phyloP scores from a whole-genome alignment of 495 filamentous ascomycete genomes.

The Aspergillus wentii region DNA sequence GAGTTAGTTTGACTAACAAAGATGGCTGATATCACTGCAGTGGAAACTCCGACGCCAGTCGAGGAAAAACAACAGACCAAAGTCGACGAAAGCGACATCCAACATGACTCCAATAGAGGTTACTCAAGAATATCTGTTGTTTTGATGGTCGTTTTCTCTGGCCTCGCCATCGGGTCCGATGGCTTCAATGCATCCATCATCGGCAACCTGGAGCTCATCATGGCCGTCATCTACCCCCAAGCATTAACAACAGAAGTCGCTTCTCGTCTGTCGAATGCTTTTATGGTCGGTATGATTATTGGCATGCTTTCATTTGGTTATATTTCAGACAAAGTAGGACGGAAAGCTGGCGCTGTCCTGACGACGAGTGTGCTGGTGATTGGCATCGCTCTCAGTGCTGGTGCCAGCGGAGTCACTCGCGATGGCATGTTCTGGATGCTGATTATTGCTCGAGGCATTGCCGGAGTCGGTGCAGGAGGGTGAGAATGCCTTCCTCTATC shows the following conservation, averaged over 20 bases:
- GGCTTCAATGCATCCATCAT: slow-evolving; percentile 27
- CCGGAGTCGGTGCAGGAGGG: slow-evolving; percentile 24
- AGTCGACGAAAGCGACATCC: too few relatives aligned
- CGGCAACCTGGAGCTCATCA: slow-evolving; percentile 23
- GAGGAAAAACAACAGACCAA: too few relatives aligned
- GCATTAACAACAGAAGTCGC: slow-evolving; percentile 17
- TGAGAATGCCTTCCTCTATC: too few relatives aligned
- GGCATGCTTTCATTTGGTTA: slow-evolving; percentile 37
- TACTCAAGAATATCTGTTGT: slow-evolving; percentile 18
- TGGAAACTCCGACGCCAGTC: too few relatives aligned
- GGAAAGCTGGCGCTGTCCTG: slow-evolving; percentile 27
- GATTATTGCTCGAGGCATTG: slow-evolving; percentile 20
- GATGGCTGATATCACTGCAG: too few relatives aligned
- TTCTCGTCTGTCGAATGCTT: slow-evolving; percentile 23
- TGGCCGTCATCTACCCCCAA: slow-evolving; percentile 22
- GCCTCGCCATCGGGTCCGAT: slow-evolving; percentile 22
- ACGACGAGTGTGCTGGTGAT: slow-evolving; percentile 29
- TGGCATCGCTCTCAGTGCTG: slow-evolving; percentile 22
- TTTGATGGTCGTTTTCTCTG: slow-evolving; percentile 24
- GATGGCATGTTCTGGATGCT: slow-evolving; percentile 28
- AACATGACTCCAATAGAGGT: too few relatives aligned
- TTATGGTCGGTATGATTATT: slow-evolving; percentile 29
- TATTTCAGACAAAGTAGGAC: slow-evolving; percentile 27
- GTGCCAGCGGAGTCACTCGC: slow-evolving; percentile 18
- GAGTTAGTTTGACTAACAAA: too few relatives aligned